These are phyloP conservation scores for Podila clonocystis DNA, from an alignment of 192 early-diverging fungal genomes.

Conservation along the genomic window DNA sequence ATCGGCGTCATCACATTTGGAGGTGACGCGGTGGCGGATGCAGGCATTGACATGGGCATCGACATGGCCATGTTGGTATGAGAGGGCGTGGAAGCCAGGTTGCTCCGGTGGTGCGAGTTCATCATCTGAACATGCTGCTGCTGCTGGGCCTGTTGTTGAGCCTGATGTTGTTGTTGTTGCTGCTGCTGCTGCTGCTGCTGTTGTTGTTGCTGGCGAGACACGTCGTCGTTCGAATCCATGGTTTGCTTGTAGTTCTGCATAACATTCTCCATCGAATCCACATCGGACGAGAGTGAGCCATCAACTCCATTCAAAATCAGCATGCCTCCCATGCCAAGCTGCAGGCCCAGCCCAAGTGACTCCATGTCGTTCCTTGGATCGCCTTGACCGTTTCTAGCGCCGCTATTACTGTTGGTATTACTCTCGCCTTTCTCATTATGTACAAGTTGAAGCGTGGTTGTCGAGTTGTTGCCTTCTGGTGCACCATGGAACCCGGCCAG, in stretches of 20 bases:
- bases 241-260: constrained; percentile 5
- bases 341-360: constrained; percentile 25
- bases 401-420: neutral
- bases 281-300: neutral
- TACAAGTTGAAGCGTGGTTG: constrained; percentile 38
- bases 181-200: constrained; percentile 21
- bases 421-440: constrained; percentile 30
- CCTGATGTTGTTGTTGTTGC: constrained; percentile 16
- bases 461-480: neutral
- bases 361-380: neutral
- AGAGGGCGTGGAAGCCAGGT: constrained; percentile 9
- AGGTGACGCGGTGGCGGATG: neutral
- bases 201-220: constrained; percentile 18
- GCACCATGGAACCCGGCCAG: constrained; percentile 20
- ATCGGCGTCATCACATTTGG: constrained; percentile 25
- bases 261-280: neutral
- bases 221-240: constrained; percentile 22
- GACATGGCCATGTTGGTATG: constrained; percentile 3
- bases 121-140: constrained; percentile 37
- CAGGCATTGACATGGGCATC: constrained; percentile 36
- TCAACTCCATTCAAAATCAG: constrained; percentile 38
- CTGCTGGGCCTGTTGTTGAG: constrained; percentile 8
- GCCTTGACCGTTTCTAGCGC: neutral
- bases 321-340: constrained; percentile 43
- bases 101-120: constrained; percentile 21